Percentiles rank a stretch among this genome's conserved stretches.
These are phyloP conservation scores for Trichoderma endophyticum DNA, from an alignment of 2,329 filamentous ascomycete species.

Conservation along the genomic window DNA sequence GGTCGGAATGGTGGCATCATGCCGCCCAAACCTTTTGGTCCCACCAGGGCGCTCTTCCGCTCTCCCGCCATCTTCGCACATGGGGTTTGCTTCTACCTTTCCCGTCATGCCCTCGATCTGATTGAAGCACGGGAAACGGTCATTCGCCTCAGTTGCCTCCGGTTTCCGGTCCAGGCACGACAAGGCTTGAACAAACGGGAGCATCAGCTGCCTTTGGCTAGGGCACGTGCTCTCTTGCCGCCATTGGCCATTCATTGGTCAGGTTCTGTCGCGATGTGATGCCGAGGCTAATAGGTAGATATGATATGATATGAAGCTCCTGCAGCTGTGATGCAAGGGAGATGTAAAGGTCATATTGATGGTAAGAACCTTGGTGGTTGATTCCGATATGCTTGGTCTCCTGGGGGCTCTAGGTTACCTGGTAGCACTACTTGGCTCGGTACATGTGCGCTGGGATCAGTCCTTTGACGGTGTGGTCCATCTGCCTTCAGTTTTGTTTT, in stretches of 20 bases:
- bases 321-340: not conserved
- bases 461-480: not conserved
- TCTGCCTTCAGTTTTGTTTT: not conserved
- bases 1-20: constrained; percentile 3
- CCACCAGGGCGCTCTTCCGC: not conserved
- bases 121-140: not conserved
- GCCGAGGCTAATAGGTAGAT: not conserved
- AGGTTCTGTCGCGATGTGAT: not conserved
- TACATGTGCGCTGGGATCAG: not conserved
- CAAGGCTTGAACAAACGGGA: not conserved
- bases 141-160: not conserved
- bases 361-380: not conserved
- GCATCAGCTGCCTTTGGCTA: not conserved
- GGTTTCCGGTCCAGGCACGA: not conserved
- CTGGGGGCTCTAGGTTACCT: no score
- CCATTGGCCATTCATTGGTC: constrained; percentile 3
- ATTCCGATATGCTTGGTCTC: no score
- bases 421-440: no score
- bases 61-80: not conserved
- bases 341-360: not conserved
- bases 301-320: not conserved
- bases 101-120: not conserved
- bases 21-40: not conserved
- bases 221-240: constrained; percentile 17
- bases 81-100: no score